phyloP scores from a whole-genome alignment of 2,329 filamentous ascomycete species.

The Fusarium sp. region DNA sequence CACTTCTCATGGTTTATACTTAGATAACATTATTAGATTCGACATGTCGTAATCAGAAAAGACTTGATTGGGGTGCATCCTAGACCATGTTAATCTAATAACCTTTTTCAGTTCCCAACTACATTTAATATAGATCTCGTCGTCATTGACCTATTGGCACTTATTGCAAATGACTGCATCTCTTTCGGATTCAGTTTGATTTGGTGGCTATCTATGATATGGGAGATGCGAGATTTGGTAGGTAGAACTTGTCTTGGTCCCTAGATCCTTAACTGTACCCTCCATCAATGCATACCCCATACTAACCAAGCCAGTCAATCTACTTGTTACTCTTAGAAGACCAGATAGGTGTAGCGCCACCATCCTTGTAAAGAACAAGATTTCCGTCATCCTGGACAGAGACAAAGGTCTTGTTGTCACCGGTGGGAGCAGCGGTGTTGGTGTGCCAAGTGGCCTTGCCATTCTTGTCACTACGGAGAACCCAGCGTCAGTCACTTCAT shows the following conservation, averaged over 20 bases:
- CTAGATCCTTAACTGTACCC: background rate
- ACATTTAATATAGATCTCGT: no score
- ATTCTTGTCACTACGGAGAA: background rate
- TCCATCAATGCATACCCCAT: no score
- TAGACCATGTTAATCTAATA: no score
- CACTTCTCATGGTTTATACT: background rate
- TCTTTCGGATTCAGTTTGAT: background rate
- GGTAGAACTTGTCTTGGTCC: background rate
- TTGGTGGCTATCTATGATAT: background rate
- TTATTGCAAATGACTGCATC: rapidly evolving
- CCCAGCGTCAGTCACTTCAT: no score
- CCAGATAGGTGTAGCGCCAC: background rate
- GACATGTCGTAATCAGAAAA: rapidly evolving
- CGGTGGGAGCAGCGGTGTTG: background rate
- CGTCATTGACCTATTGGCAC: background rate
- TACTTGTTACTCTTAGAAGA: constrained; percentile 7
- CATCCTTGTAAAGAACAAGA: background rate
- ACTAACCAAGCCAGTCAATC: no score
- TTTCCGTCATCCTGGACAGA: constrained; percentile 13
- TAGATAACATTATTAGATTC: no score
- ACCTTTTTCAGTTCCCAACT: no score
- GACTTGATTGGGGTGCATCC: rapidly evolving
- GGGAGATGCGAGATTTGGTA: rapidly evolving
- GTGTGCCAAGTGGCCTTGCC: constrained; percentile 15
- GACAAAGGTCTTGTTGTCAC: background rate